Base-by-base conservation (phyloP, 306 rosid species). In the Cicer bijugum region DNA sequence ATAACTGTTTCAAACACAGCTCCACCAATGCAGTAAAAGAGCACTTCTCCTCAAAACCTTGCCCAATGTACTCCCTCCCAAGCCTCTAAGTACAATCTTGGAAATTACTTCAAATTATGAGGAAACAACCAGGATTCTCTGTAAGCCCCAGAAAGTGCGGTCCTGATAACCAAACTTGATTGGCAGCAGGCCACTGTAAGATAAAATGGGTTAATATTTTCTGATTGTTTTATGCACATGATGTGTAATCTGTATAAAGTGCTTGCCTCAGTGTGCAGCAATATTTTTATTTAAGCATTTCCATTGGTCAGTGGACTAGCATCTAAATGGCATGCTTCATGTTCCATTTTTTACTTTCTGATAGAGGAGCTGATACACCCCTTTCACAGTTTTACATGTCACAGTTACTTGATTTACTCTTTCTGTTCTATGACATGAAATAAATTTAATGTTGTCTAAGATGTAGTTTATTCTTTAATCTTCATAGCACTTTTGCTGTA, bases 371-470 rank as follows among this genome's bases (percentile, higher is more conserved):
- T 14, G 47, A 14, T 37, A 6, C 20, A 14, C 39, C 11, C 14
- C 67, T 38, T 72, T 51, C 57, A 6, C 48, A 45, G 56, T 58
- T 74, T 51, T 35, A 37, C 50, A 12, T 75, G 43, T 16, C 23
- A 42, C 48, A 52, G 74, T 72, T 67, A n/a, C 57, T 14, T 46
- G n/a, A 60, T 64, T 61, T 50, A 72, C 28, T 17, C 58, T 63
- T 82, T 67, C 63, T 69, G 39, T 78, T 45, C 72, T 55, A 4
- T 61, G 77, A 33, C 72, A 40, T 28, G 45, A 39, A 66, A 35
- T 42, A 70, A 48, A 17, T 67, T 56, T 40, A 15, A 77, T 38
- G 47, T 17, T 74, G 17, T 48, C 37, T 20, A 43, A 48, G 58
- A 35, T 19, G 40, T 67, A 15, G 50, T 66, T 72, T 70, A 12